phyloP scores from a whole-genome alignment of 306 rosid genomes.

The Prunus fruticosa region DNA sequence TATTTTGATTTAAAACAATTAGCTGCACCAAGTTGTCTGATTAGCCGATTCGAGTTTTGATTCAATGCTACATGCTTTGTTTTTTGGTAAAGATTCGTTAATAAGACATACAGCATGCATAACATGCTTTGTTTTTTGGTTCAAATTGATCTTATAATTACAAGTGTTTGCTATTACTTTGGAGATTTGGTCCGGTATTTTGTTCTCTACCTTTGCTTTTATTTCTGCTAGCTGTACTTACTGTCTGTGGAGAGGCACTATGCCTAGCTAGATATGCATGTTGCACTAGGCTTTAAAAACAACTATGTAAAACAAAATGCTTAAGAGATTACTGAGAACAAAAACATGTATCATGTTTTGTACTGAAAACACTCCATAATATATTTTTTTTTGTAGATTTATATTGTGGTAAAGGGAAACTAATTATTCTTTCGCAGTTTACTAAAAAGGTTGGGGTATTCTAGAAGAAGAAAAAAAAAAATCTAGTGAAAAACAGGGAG shows the following conservation, averaged over 20 bases:
- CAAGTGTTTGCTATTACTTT: neutral
- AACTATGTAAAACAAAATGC: neutral
- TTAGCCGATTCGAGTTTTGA: neutral
- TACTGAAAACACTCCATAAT: neutral
- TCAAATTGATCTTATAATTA: neutral
- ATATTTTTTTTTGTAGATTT: too few species aligned
- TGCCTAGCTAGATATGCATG: constrained; percentile 4
- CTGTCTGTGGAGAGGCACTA: neutral
- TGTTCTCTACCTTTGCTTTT: constrained; percentile 5
- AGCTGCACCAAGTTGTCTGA: neutral
- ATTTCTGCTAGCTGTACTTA: neutral
- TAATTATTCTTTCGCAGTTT: too few species aligned
- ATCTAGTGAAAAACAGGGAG: too few species aligned
- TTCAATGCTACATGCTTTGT: neutral
- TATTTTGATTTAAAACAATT: neutral
- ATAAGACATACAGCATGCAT: neutral
- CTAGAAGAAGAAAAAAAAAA: too few species aligned
- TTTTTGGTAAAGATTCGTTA: neutral
- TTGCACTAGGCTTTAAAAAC: neutral
- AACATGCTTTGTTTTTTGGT: constrained; percentile 17
- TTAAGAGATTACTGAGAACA: neutral
- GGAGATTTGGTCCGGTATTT: constrained; percentile 4
- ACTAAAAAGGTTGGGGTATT: too few species aligned
- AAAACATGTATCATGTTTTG: neutral
- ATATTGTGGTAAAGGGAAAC: too few species aligned